Percentiles rank a stretch among this genome's conserved stretches.
These are phyloP conservation scores for Lagenidium giganteum DNA, from an alignment of 352 stramenopile genomes.

Conservation along the genomic window DNA sequence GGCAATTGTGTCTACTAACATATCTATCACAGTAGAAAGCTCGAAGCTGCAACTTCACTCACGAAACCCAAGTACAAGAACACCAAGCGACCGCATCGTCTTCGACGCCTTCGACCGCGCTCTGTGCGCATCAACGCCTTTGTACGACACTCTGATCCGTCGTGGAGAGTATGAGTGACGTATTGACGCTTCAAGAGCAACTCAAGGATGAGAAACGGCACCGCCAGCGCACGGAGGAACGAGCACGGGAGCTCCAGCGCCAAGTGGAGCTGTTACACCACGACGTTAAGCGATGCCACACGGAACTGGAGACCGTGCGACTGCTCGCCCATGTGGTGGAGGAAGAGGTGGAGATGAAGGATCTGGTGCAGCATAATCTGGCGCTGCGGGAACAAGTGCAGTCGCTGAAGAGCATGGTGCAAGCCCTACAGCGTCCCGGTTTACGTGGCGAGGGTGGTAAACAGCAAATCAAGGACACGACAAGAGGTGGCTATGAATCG, in stretches of 20 bases:
- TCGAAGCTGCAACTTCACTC: too few relatives aligned
- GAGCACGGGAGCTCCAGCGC: conserved; percentile 16
- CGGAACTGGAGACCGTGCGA: conserved; percentile 22
- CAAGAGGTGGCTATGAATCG: too few relatives aligned
- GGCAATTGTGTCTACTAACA: too few relatives aligned
- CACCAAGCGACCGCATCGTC: too few relatives aligned
- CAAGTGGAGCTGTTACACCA: conserved; percentile 25
- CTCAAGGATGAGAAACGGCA: conserved; percentile 8
- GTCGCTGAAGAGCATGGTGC: conserved; percentile 33
- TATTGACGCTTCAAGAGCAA: conserved; percentile 6
- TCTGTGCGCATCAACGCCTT: too few relatives aligned
- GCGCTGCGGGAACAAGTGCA: conserved; percentile 41
- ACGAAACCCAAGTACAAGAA: too few relatives aligned
- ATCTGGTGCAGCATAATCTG: conserved; percentile 39
- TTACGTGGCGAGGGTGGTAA: background rate
- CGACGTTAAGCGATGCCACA: conserved; percentile 20
- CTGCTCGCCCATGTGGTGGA: conserved; percentile 18
- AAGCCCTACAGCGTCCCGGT: background rate
- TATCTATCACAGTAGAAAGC: too few relatives aligned
- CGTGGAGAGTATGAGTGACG: conserved; percentile 13
- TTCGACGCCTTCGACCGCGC: too few relatives aligned
- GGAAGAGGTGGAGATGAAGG: conserved; percentile 23
- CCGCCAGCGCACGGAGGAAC: conserved; percentile 4
- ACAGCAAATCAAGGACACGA: background rate
- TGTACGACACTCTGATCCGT: too few relatives aligned